These are phyloP conservation scores for Mimosa bimucronata DNA, from an alignment of 306 rosid species.

Conservation along the genomic window DNA sequence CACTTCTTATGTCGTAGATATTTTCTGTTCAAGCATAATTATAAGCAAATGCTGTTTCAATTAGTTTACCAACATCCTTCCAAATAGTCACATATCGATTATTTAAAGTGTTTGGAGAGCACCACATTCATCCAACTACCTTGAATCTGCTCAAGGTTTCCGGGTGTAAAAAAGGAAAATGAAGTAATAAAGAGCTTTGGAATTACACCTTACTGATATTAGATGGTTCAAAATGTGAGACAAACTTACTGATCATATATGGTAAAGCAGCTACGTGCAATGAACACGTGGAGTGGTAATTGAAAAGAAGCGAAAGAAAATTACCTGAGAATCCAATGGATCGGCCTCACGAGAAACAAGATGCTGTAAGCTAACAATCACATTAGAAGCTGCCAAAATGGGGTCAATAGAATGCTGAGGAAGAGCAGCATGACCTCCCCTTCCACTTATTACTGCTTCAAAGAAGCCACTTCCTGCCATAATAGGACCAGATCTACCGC, in stretches of 20 bases:
- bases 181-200: background rate
- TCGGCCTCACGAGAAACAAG: constrained; percentile 92
- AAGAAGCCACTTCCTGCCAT: constrained; percentile 76
- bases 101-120: background rate
- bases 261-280: background rate
- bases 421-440: constrained; percentile 94
- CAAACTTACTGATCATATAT: background rate
- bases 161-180: background rate
- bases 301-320: background rate
- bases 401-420: constrained; percentile 89
- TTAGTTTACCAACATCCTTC: background rate
- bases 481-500: constrained; percentile 65
- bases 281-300: background rate
- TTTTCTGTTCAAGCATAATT: background rate
- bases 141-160: background rate
- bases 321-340: constrained; percentile 84
- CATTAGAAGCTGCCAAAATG: constrained; percentile 82
- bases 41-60: background rate
- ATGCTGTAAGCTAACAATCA: constrained; percentile 79
- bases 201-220: background rate
- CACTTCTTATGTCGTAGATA: background rate
- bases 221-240: background rate
- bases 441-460: constrained; percentile 80
- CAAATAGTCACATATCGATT: background rate
- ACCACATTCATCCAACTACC: background rate